Evolutionary conservation across 352 stramenopile species (phyloP), one percentile per base, ranked within the genome.

Genomic region (Phytopythium litorale): DNA sequence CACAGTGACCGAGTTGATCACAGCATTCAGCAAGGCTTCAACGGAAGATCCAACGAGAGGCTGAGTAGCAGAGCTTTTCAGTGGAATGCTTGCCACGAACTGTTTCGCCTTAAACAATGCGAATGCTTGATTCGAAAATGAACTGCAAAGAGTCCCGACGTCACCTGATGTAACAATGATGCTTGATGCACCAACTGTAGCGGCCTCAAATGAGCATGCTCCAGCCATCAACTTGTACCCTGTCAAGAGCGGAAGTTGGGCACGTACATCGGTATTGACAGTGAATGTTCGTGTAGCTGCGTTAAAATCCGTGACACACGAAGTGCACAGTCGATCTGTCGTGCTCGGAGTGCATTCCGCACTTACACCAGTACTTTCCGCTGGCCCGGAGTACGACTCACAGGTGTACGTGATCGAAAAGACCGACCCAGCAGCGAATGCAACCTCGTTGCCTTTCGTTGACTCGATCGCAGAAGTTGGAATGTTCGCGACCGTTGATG

Each of bases 331-430:
- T 67, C 46, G 61, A 50, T 64, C 62, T 0, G 13, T 55, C 1
- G 19, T 11, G 7, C 57, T 68, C 18, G 79, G 80, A 4, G 65
- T 73, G 50, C 91, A 97, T 1, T 67, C 59, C 0, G 65, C 63
- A 55, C 72, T 93, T 23, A 94, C 88, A 1, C 70, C 75, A 4
- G 73, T 74, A 46, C 78, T 79, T 2, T 70, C 61, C 30, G 70
- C 68, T 15, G 89, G 89, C 33, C 96, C 83, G 15, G 89, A 96
- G 63, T 97, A 97, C 33, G 84, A 84, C 63, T 92, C 83, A 32
- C 85, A 94, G 2, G 84, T 92, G 55, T 87, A 84, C 2, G 68
- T 82, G 28, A 94, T 55, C 46, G 58, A 72, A 63, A 92, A 91
- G 8, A 76, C 53, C 0, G 81, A 88, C 7, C 53, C 57, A 0